Conservation (phyloP, 495 filamentous ascomycete species). For the Emericellopsis terricola region DNA sequence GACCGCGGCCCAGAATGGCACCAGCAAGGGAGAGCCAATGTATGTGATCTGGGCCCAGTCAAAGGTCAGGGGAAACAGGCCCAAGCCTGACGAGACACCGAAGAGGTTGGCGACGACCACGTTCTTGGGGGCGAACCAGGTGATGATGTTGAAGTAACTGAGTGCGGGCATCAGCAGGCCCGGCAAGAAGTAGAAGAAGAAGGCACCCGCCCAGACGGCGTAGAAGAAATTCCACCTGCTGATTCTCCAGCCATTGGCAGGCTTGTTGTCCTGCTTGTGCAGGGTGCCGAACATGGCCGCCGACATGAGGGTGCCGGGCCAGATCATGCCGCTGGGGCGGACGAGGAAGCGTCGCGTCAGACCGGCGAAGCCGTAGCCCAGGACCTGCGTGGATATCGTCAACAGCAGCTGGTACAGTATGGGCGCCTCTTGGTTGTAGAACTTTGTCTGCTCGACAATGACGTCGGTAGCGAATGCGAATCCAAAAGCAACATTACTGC, state of each 20-base stretch:
- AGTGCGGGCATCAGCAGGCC: constrained; percentile 73
- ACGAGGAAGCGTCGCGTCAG: constrained; percentile 65
- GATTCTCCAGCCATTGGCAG: constrained; percentile 73
- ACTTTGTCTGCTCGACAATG: constrained; percentile 74
- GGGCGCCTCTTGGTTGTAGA: constrained; percentile 61
- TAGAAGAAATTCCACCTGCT: constrained; percentile 73
- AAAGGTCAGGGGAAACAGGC: constrained; percentile 75
- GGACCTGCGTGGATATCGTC: constrained; percentile 67
- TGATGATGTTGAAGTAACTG: constrained; percentile 79
- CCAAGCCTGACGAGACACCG: constrained; percentile 68
- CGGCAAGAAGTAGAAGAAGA: constrained; percentile 69
- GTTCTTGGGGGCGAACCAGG: constrained; percentile 74
- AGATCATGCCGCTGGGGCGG: constrained; percentile 75
- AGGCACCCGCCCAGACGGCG: constrained; percentile 42
- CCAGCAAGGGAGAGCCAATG: constrained; percentile 71
- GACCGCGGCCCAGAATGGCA: constrained; percentile 80
- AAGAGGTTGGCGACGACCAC: constrained; percentile 67
- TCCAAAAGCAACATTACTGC: constrained; percentile 80
- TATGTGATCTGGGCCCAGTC: constrained; percentile 91
- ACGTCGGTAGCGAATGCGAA: constrained; percentile 76
- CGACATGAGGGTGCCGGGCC: constrained; percentile 77
- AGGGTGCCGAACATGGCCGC: constrained; percentile 74
- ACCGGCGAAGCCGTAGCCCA: constrained; percentile 72
- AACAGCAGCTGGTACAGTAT: constrained; percentile 66
- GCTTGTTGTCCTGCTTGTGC: constrained; percentile 63